Conservation (phyloP, 1,139 yeast genomes). For the Eremothecium coryli region DNA sequence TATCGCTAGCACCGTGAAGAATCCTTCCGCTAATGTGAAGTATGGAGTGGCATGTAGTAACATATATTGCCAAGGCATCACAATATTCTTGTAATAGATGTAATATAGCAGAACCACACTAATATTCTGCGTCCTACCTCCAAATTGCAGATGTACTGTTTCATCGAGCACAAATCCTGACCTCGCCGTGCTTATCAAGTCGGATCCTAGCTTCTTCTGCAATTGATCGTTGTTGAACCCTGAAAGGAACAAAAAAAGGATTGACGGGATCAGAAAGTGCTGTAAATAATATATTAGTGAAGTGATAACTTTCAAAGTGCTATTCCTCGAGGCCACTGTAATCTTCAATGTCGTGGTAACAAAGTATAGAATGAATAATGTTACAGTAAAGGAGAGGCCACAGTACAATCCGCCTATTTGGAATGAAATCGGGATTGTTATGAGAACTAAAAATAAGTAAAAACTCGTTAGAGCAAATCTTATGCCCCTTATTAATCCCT, state of each 20-base stretch:
- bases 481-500: constrained; percentile 18
- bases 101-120: constrained; percentile 16
- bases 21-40: constrained; percentile 84
- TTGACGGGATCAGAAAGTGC: constrained; percentile 72
- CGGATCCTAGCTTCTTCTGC: constrained; percentile 11
- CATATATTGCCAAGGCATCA: constrained; percentile 59
- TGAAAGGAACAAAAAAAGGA: constrained; percentile 53
- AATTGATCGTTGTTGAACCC: constrained; percentile 33
- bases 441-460: constrained; percentile 58
- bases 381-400: constrained; percentile 78
- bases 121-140: constrained; percentile 13
- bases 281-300: constrained; percentile 54
- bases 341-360: constrained; percentile 64
- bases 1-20: constrained; percentile 78
- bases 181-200: neutral
- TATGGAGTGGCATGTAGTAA: constrained; percentile 77
- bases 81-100: constrained; percentile 32
- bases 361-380: constrained; percentile 61
- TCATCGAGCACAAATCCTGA: constrained; percentile 10
- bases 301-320: constrained; percentile 37
- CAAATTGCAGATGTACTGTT: constrained; percentile 15
- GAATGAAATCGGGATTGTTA: constrained; percentile 89
- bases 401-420: constrained; percentile 88
- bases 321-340: constrained; percentile 40
- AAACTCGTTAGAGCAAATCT: constrained; percentile 41